Evolutionary conservation across 2,329 filamentous ascomycete genomes (phyloP).

Genomic region (Fusarium siculi): DNA sequence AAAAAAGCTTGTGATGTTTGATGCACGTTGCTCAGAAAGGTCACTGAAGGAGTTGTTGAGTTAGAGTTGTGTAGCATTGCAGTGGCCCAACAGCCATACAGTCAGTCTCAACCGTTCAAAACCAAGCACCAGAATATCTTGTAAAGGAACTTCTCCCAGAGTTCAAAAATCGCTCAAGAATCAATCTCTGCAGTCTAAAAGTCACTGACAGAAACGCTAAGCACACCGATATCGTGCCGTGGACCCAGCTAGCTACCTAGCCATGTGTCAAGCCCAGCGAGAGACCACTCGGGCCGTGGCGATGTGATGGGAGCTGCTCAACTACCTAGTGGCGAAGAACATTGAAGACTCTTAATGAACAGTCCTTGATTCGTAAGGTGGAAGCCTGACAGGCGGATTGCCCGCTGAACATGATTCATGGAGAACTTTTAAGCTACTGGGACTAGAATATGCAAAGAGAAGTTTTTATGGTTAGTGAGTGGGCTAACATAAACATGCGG

Average conservation of each 20-base stretch:
- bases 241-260: neutral
- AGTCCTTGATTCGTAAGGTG: neutral
- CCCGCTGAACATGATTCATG: conserved; percentile 11
- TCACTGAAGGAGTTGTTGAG: neutral
- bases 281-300: conserved; percentile 10
- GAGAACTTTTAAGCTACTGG: neutral
- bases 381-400: conserved; percentile 5
- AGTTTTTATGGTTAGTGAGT: conserved; percentile 3
- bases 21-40: neutral
- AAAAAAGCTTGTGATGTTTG: neutral
- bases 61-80: neutral
- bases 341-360: neutral
- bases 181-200: neutral
- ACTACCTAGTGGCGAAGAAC: conserved; percentile 7
- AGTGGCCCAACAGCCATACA: neutral
- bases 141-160: neutral
- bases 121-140: too few relatives aligned
- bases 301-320: neutral
- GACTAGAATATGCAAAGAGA: neutral
- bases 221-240: neutral
- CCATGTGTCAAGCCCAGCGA: neutral
- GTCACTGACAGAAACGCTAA: conserved; percentile 6
- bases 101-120: neutral
- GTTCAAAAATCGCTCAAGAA: conserved; percentile 20
- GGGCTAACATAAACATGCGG: neutral